Conservation (phyloP, 306 rosid species). For the Arachis hypogaea region DNA sequence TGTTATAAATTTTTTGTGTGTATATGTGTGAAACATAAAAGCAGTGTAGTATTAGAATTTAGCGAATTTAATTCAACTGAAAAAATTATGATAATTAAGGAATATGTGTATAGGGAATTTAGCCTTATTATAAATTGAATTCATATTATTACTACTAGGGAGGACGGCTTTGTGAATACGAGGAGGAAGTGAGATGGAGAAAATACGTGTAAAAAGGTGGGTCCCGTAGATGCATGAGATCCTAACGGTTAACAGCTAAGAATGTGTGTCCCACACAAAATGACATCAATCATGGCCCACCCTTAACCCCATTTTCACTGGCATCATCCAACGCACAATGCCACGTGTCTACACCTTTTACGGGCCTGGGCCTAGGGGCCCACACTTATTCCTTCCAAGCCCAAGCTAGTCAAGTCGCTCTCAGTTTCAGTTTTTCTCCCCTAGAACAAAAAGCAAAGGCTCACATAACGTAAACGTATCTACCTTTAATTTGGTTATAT, state of each 20-base stretch:
- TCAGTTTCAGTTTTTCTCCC: neutral
- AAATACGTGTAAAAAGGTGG: neutral
- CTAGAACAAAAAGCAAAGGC: too few species aligned
- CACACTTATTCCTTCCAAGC: neutral
- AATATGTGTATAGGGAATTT: too few species aligned
- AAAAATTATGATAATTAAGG: too few species aligned
- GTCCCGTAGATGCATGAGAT: neutral
- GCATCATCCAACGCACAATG: conserved; percentile 23
- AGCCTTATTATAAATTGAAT: too few species aligned
- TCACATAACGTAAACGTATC: too few species aligned
- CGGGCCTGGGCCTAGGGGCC: neutral
- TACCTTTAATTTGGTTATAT: too few species aligned
- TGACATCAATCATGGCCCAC: conserved; percentile 10
- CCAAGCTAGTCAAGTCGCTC: neutral
- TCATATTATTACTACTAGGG: too few species aligned
- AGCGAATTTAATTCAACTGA: too few species aligned
- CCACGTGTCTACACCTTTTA: conserved; percentile 35
- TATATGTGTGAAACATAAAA: too few species aligned
- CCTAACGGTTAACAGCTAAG: neutral
- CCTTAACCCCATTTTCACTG: conserved; percentile 1
- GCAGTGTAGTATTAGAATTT: too few species aligned
- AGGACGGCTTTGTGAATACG: neutral
- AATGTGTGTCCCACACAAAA: neutral
- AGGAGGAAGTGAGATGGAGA: neutral
- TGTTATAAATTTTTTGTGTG: too few species aligned